Evolutionary conservation across 805 yeast genomes (phyloP).

Genomic region (Vanderwaltozyma polyspora): DNA sequence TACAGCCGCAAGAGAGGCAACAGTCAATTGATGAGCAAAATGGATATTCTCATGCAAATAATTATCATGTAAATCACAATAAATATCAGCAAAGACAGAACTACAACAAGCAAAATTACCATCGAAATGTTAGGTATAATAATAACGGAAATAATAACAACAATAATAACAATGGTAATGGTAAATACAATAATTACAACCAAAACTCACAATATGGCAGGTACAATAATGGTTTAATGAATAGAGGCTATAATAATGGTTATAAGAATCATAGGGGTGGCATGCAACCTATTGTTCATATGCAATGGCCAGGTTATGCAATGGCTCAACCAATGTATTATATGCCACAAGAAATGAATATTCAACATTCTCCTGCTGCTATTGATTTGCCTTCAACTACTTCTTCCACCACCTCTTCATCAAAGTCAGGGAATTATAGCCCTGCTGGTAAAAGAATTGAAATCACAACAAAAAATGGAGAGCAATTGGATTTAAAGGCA

Average conservation of each 20-base stretch:
- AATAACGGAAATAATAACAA: slow-evolving; percentile 6
- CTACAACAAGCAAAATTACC: slow-evolving; percentile 1
- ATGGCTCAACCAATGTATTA: slow-evolving; percentile 19
- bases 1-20: too few species aligned
- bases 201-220: background rate
- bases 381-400: background rate
- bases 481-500: slow-evolving; percentile 14
- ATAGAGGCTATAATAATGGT: background rate
- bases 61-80: background rate
- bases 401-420: background rate
- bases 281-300: slow-evolving; percentile 4
- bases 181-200: slow-evolving; percentile 1
- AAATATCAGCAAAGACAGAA: background rate
- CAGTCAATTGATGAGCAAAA: background rate
- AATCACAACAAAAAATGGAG: slow-evolving; percentile 18
- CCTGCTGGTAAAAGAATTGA: slow-evolving; percentile 8
- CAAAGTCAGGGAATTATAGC: too few species aligned
- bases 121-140: slow-evolving; percentile 8
- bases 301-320: slow-evolving; percentile 21
- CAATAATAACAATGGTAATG: slow-evolving; percentile 7
- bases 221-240: background rate
- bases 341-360: slow-evolving; percentile 9
- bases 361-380: background rate
- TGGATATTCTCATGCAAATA: background rate
- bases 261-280: background rate